Evolutionary conservation across 495 filamentous ascomycete genomes (phyloP).

Genomic region (Penicillium atrosanguineum): DNA sequence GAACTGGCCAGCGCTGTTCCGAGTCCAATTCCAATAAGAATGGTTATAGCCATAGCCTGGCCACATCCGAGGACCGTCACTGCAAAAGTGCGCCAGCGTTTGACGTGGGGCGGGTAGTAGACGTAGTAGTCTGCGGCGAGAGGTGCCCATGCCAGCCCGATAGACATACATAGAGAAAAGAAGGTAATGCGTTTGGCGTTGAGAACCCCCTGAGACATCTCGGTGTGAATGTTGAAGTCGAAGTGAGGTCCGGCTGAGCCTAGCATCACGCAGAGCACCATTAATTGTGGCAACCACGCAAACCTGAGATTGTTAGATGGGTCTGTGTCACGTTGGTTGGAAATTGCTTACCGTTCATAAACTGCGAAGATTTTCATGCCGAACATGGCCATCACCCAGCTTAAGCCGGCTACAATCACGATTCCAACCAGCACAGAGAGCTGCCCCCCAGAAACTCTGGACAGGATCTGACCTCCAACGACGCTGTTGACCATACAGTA

Average conservation of each 20-base stretch:
- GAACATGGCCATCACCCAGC: conserved; percentile 65
- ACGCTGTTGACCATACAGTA: conserved; percentile 64
- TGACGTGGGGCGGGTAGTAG: conserved; percentile 52
- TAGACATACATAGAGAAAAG: conserved; percentile 59
- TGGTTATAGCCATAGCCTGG: conserved; percentile 53
- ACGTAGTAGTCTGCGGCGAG: conserved; percentile 57
- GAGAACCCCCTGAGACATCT: conserved; percentile 37
- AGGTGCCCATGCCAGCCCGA: conserved; percentile 53
- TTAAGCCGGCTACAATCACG: conserved; percentile 60
- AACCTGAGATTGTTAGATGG: conserved; percentile 39
- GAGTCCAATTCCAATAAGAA: conserved; percentile 71
- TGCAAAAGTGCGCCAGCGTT: conserved; percentile 42
- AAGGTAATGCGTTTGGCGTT: conserved; percentile 61
- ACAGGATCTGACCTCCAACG: conserved; percentile 55
- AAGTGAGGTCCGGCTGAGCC: conserved; percentile 67
- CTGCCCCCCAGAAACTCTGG: conserved; percentile 53
- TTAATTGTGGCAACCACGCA: conserved; percentile 66
- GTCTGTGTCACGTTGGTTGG: background rate
- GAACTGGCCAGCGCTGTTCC: conserved; percentile 56
- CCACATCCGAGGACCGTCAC: conserved; percentile 49
- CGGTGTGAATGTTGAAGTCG: conserved; percentile 48
- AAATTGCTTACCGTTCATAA: conserved; percentile 55
- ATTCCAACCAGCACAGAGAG: conserved; percentile 68
- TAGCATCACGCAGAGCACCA: conserved; percentile 64
- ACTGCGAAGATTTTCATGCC: conserved; percentile 71